A percentile compares a stretch with the other conserved stretches of the same genome.
Conservation (phyloP, 1,284 basidiomycete genomes). For the Cutaneotrichosporon curvatum region DNA sequence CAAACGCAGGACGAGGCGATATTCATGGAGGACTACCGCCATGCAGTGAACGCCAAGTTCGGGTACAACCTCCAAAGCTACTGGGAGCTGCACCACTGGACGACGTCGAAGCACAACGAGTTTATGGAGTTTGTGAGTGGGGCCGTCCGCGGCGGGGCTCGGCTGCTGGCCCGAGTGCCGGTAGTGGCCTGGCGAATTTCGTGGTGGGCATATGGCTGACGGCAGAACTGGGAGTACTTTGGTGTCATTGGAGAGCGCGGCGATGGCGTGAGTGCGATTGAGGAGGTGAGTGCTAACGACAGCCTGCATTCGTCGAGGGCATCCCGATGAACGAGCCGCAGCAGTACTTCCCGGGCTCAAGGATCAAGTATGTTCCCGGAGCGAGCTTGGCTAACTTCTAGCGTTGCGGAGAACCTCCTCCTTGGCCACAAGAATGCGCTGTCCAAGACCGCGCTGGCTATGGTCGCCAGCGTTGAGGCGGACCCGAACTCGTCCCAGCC, state of each 20-base stretch:
- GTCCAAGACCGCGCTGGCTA: conserved; percentile 11
- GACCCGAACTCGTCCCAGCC: conserved; percentile 9
- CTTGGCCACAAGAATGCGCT: conserved; percentile 12
- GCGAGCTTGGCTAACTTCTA: conserved; percentile 3
- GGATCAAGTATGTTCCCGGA: too few species aligned
- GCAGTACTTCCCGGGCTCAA: conserved; percentile 11
- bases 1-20: conserved; percentile 16
- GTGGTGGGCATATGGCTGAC: background rate
- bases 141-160: too few species aligned
- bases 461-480: conserved; percentile 17
- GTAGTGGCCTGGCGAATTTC: too few species aligned
- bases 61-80: conserved; percentile 14
- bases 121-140: conserved; percentile 13
- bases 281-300: background rate
- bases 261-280: conserved; percentile 2
- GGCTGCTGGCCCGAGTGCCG: too few species aligned
- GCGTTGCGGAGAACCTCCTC: conserved; percentile 17
- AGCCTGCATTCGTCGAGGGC: conserved; percentile 13
- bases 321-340: conserved; percentile 18
- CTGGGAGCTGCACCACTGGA: conserved; percentile 19
- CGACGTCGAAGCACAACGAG: conserved; percentile 8
- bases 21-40: conserved; percentile 15
- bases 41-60: conserved; percentile 11
- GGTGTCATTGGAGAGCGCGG: conserved; percentile 15
- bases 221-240: conserved; percentile 13